A percentile compares a stretch with the other conserved stretches of the same genome.
Evolutionary conservation across 768 basidiomycete genomes (phyloP).

Genomic region (Rossbeevera mucosa): DNA sequence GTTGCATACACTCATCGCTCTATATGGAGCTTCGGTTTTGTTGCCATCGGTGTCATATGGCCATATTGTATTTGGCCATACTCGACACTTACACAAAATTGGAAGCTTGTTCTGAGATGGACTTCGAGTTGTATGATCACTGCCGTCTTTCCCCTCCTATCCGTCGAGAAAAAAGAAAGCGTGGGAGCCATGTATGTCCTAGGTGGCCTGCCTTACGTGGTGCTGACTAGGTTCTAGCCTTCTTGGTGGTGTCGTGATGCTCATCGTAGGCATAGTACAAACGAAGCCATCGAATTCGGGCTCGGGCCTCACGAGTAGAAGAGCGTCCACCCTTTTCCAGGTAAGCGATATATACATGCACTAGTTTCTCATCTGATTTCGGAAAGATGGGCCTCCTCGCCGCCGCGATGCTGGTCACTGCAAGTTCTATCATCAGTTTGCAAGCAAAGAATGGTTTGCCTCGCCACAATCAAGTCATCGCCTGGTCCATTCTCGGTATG

Average conservation of each 20-base stretch:
- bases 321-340: slow-evolving; percentile 16
- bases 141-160: slow-evolving; percentile 64
- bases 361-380: not conserved
- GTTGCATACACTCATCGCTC: slow-evolving; percentile 65
- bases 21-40: slow-evolving; percentile 68
- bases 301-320: not conserved
- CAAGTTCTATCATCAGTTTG: slow-evolving; percentile 53
- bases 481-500: slow-evolving; percentile 66
- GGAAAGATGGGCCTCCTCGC: slow-evolving; percentile 43
- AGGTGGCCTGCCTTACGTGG: not conserved
- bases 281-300: slow-evolving; percentile 4
- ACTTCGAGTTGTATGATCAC: slow-evolving; percentile 45
- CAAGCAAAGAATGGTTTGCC: slow-evolving; percentile 68
- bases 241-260: slow-evolving; percentile 44
- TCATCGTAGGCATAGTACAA: slow-evolving; percentile 32
- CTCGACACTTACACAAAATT: slow-evolving; percentile 23
- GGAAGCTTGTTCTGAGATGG: slow-evolving; percentile 41
- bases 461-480: slow-evolving; percentile 48
- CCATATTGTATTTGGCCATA: slow-evolving; percentile 51
- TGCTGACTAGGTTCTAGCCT: slow-evolving; percentile 32
- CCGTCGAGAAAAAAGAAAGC: slow-evolving; percentile 69
- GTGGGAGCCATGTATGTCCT: slow-evolving; percentile 52
- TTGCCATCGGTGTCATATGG: slow-evolving; percentile 61
- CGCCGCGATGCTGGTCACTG: slow-evolving; percentile 49
- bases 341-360: slow-evolving; percentile 10